These are phyloP conservation scores for Kwoniella shandongensis DNA, from an alignment of 768 basidiomycete species.

Conservation along the genomic window DNA sequence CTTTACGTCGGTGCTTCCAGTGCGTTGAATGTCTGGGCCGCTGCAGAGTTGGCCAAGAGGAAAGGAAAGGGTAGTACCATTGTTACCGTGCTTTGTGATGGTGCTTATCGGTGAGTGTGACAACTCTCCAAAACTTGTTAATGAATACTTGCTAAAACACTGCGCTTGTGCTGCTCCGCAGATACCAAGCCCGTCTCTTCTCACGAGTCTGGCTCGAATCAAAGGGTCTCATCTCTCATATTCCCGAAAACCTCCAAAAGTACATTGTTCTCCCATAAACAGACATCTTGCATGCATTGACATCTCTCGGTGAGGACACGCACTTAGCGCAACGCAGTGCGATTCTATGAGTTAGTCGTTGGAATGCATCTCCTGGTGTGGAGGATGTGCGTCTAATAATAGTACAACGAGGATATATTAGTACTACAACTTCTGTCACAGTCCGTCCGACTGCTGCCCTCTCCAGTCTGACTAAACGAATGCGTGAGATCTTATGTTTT, in stretches of 20 bases:
- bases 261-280: slow-evolving; percentile 69
- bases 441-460: no score
- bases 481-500: no score
- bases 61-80: slow-evolving; percentile 80
- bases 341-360: no score
- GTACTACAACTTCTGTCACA: no score
- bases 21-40: slow-evolving; percentile 92
- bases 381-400: no score
- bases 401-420: no score
- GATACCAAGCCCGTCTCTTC: slow-evolving; percentile 88
- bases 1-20: slow-evolving; percentile 92
- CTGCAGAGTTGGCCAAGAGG: slow-evolving; percentile 78
- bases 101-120: slow-evolving; percentile 83
- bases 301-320: neutral
- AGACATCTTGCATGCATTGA: neutral
- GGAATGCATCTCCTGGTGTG: no score
- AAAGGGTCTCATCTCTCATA: slow-evolving; percentile 73
- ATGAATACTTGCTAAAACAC: no score
- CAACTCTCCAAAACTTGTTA: no score
- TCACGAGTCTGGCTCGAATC: slow-evolving; percentile 85
- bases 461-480: no score
- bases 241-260: slow-evolving; percentile 80
- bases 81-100: slow-evolving; percentile 88
- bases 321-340: neutral
- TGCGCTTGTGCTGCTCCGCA: slow-evolving; percentile 15